Evolutionary conservation across 1,284 basidiomycete genomes (phyloP).

Genomic region (Coriolopsis trogii): DNA sequence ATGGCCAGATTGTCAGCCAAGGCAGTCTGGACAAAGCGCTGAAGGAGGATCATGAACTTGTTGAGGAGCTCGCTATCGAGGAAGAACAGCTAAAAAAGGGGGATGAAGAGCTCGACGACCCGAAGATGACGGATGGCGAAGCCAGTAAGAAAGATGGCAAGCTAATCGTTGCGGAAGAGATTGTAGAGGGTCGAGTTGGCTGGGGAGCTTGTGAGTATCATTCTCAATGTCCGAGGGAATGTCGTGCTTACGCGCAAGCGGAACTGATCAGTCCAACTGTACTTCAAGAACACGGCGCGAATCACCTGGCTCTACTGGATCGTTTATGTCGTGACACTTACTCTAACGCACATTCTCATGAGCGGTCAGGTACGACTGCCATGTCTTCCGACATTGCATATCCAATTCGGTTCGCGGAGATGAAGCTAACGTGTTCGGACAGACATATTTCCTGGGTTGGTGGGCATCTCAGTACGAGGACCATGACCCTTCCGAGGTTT

Average conservation of each 20-base stretch:
- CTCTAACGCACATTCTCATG: neutral
- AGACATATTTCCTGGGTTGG: slow-evolving; percentile 34
- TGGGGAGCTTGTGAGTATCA: slow-evolving; percentile 46
- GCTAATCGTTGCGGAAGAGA: slow-evolving; percentile 62
- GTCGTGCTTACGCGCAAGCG: no score
- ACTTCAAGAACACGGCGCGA: slow-evolving; percentile 34
- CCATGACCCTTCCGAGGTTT: slow-evolving; percentile 15
- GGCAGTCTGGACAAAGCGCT: slow-evolving; percentile 50
- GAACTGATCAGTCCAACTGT: slow-evolving; percentile 36
- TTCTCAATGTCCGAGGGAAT: no score
- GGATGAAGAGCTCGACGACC: slow-evolving; percentile 39
- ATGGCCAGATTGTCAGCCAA: slow-evolving; percentile 52
- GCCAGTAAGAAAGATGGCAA: slow-evolving; percentile 42
- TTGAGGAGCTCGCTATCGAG: slow-evolving; percentile 42
- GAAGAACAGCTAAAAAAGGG: slow-evolving; percentile 33
- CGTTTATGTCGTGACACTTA: slow-evolving; percentile 22
- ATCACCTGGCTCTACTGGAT: slow-evolving; percentile 38
- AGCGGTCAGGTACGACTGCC: slow-evolving; percentile 18
- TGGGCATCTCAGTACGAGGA: slow-evolving; percentile 38
- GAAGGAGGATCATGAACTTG: slow-evolving; percentile 40
- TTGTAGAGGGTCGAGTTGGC: slow-evolving; percentile 57
- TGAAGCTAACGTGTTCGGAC: neutral
- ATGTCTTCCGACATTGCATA: neutral
- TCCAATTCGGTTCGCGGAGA: slow-evolving; percentile 25
- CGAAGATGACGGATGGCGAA: slow-evolving; percentile 9